Conservation (phyloP, 345 rosid genomes). For the Syzygium grande region DNA sequence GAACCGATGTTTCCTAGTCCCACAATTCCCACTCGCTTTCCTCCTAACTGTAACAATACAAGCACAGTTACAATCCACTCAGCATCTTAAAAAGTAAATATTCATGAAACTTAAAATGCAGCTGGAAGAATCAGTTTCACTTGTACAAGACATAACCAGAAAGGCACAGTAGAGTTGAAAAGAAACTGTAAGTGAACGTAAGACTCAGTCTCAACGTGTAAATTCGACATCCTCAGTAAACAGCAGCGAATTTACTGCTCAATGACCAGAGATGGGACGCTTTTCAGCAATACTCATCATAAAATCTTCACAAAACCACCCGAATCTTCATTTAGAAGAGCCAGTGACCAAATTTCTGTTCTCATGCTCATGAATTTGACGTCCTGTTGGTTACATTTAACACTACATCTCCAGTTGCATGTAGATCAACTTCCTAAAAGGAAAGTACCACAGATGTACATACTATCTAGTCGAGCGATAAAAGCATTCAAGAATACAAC, state of each 20-base stretch:
- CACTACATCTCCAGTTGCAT: background rate
- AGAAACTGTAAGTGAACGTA: background rate
- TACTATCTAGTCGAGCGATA: background rate
- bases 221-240: background rate
- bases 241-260: background rate
- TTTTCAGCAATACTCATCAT: background rate
- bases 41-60: slow-evolving; percentile 21
- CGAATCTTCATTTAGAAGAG: background rate
- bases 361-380: background rate
- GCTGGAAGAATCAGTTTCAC: background rate
- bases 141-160: background rate
- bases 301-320: background rate
- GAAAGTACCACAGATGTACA: background rate
- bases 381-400: background rate
- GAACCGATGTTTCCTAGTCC: slow-evolving; percentile 44
- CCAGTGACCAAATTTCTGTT: background rate
- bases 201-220: background rate
- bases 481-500: background rate
- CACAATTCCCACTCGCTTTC: slow-evolving; percentile 40
- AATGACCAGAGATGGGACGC: background rate
- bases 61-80: background rate
- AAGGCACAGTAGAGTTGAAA: background rate
- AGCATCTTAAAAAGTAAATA: background rate
- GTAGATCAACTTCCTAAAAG: background rate
- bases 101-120: background rate